phyloP scores from a whole-genome alignment of 2,329 filamentous ascomycete genomes.

The Colletotrichum kahawae region DNA sequence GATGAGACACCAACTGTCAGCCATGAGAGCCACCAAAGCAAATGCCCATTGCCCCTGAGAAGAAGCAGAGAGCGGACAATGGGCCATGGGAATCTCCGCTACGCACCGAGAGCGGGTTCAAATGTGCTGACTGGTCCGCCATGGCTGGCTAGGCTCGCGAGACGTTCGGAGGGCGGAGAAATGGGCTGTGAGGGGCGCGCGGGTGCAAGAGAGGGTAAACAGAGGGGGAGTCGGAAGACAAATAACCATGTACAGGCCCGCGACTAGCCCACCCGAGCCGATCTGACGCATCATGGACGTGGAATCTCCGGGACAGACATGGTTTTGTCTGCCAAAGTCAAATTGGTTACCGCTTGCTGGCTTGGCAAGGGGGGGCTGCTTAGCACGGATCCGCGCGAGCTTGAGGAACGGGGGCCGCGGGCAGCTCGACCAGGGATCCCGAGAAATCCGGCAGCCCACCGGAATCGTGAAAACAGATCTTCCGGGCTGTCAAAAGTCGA shows the following conservation, averaged over 20 bases:
- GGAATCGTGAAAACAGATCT: background rate
- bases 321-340: background rate
- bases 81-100: background rate
- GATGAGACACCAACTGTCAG: background rate
- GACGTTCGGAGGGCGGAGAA: background rate
- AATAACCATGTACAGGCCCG: background rate
- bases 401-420: background rate
- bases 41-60: background rate
- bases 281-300: background rate
- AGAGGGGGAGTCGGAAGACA: background rate
- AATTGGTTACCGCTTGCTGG: background rate
- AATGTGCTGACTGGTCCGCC: conserved; percentile 3
- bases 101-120: conserved; percentile 16
- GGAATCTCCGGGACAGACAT: background rate
- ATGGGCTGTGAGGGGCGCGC: background rate
- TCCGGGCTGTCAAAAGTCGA: background rate
- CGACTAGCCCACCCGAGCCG: background rate
- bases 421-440: background rate
- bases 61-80: background rate
- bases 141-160: background rate
- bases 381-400: background rate
- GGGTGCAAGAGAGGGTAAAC: background rate
- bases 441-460: background rate
- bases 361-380: background rate
- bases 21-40: background rate